These are phyloP conservation scores for Solanum acaule DNA, from an alignment of 257 asterid species.

Conservation along the genomic window DNA sequence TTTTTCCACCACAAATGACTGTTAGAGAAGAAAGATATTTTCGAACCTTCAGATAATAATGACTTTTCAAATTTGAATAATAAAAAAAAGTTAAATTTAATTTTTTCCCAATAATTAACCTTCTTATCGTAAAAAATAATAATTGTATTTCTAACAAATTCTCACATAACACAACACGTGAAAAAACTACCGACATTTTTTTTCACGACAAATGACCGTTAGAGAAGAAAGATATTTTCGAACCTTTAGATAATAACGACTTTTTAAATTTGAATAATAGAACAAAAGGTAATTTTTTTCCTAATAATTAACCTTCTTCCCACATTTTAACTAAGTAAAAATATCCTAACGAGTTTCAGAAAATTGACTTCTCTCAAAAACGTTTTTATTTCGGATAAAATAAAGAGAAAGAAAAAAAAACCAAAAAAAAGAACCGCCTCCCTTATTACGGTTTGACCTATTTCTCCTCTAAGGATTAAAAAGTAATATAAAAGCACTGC, in stretches of 20 bases:
- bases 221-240: too few species aligned
- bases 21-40: neutral
- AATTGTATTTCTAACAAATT: too few species aligned
- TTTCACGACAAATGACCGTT: too few species aligned
- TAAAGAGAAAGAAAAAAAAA: too few species aligned
- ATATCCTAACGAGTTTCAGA: neutral
- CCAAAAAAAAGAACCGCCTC: neutral
- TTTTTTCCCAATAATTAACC: neutral
- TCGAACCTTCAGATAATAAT: too few species aligned
- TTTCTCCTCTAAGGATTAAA: neutral
- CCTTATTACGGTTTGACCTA: neutral
- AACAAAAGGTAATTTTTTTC: rapidly evolving
- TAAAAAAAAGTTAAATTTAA: too few species aligned
- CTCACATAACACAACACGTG: too few species aligned
- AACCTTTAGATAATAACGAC: neutral
- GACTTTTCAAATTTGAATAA: too few species aligned
- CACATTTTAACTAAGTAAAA: neutral
- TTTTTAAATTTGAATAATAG: neutral
- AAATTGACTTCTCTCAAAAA: neutral
- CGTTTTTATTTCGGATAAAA: neutral
- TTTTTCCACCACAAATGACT: neutral
- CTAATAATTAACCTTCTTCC: too few species aligned
- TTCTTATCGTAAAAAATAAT: too few species aligned
- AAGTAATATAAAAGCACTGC: neutral
- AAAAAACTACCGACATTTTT: too few species aligned